Conservation (phyloP, 164 flowering plant genomes). For the Warburgia ugandensis region DNA sequence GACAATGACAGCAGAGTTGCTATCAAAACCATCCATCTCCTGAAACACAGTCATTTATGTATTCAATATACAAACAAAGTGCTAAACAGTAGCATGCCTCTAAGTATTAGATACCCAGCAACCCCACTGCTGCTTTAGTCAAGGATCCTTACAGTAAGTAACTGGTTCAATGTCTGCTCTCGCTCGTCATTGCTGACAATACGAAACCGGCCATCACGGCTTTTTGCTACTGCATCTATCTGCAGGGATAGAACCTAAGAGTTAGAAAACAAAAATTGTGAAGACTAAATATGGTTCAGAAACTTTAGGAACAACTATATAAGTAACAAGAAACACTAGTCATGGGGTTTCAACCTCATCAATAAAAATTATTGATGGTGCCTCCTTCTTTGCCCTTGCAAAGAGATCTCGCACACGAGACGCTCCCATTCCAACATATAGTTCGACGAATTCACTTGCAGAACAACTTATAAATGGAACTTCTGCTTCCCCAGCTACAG, state of each 20-base stretch:
- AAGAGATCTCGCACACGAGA: conserved; percentile 96
- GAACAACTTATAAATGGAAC: conserved; percentile 98
- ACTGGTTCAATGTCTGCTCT: conserved; percentile 93
- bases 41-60: conserved; percentile 20
- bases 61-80: neutral
- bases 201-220: conserved; percentile 93
- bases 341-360: conserved; percentile 60
- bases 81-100: too few relatives aligned
- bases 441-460: conserved; percentile 95
- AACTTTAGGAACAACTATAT: neutral
- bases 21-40: conserved; percentile 99
- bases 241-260: too few relatives aligned
- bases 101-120: neutral
- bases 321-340: neutral
- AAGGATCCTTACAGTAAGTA: conserved; percentile 69
- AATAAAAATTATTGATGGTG: conserved; percentile 94
- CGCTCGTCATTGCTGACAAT: conserved; percentile 94
- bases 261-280: neutral
- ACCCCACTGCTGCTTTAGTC: neutral
- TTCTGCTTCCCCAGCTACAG: conserved; percentile 99
- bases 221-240: conserved; percentile 99
- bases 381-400: conserved; percentile 93
- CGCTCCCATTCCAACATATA: conserved; percentile 99
- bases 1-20: conserved; percentile 92
- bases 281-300: neutral